Conservation (phyloP, 1,139 yeast genomes). For the Kurtzmaniella quercitrusa region DNA sequence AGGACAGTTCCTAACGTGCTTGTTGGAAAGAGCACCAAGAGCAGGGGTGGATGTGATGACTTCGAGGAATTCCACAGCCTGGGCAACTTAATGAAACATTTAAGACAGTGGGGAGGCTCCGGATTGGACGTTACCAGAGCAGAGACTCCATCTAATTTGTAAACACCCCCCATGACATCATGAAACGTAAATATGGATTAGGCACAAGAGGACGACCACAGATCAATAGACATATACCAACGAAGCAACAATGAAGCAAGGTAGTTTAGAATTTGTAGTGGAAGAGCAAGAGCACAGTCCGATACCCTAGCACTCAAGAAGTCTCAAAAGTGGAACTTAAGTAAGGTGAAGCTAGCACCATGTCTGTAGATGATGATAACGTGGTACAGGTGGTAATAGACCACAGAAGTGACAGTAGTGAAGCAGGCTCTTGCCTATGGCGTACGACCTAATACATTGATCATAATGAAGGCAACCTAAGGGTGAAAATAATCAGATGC, state of each 20-base stretch:
- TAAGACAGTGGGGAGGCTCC: conserved; percentile 64
- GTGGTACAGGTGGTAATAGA: too few species aligned
- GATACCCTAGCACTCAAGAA: too few species aligned
- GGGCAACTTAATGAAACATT: conserved; percentile 44
- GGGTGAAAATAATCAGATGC: too few species aligned
- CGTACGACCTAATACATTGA: too few species aligned
- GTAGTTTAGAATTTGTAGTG: too few species aligned
- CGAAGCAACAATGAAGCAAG: background rate
- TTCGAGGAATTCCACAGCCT: conserved; percentile 57
- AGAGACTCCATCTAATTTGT: conserved; percentile 51
- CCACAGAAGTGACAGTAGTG: too few species aligned
- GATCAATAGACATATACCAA: background rate
- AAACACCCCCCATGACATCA: conserved; percentile 4
- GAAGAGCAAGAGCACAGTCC: too few species aligned
- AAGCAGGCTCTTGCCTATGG: too few species aligned
- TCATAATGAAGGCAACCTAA: too few species aligned
- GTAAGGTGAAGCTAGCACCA: too few species aligned
- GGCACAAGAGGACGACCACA: background rate
- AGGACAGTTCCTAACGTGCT: conserved; percentile 70
- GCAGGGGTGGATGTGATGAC: conserved; percentile 81
- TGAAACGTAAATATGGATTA: background rate
- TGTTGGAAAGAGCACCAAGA: conserved; percentile 47
- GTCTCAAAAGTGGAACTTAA: too few species aligned
- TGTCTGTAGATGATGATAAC: too few species aligned
- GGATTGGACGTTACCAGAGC: conserved; percentile 48